Evolutionary conservation across 2,329 filamentous ascomycete genomes (phyloP), one percentile per base, ranked within the genome.

Genomic region (Periglandula ipomoeae): DNA sequence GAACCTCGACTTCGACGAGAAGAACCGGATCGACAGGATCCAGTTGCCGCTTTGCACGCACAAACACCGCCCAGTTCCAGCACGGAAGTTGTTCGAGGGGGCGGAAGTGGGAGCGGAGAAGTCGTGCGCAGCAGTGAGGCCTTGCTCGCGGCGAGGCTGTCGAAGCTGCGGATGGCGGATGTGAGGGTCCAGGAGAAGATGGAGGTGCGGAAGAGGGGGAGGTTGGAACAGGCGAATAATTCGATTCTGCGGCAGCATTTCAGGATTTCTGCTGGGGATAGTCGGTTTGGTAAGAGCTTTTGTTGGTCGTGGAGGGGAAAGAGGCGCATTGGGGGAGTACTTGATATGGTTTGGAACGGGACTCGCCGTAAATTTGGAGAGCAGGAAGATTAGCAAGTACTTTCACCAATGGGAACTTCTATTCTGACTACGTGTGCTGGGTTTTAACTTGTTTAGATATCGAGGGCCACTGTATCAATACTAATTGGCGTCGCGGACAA

Each of bases 131-230:
- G 50, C 41, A 54, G 46, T 15, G 50, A 54, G 49, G 54, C 52
- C 11, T 19, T 54, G 20, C 54, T 55, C 15, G 52, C 54, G 24
- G 52, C 52, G 27, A 52, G 51, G 46, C 47, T 55, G 41, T 55
- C 53, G 17, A 51, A 26, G 32, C 43, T 55, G 20, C 35, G 44
- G 20, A 43, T 54, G 22, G 49, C 52, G 10, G 46, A 50, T 30
- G 52, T 46, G 11, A 49, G 52, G 30, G 49, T 39, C 17, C 54
- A 54, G 49, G 47, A 49, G 5, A 54, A 45, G 26, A 32, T 43
- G 35, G 52, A 54, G 37, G 49, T 37, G 8, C 48, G 48, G n/a
- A 54, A 54, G 49, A 24, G 52, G 23, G 52, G 49, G 35, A 53
- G 53, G 46, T 27, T 55, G 11, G 53, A 55, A 22, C 44, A 41